A percentile compares a stretch with the other conserved stretches of the same genome.
Evolutionary conservation across 768 basidiomycete genomes (phyloP).

Genomic region (Agrocybe pediades): DNA sequence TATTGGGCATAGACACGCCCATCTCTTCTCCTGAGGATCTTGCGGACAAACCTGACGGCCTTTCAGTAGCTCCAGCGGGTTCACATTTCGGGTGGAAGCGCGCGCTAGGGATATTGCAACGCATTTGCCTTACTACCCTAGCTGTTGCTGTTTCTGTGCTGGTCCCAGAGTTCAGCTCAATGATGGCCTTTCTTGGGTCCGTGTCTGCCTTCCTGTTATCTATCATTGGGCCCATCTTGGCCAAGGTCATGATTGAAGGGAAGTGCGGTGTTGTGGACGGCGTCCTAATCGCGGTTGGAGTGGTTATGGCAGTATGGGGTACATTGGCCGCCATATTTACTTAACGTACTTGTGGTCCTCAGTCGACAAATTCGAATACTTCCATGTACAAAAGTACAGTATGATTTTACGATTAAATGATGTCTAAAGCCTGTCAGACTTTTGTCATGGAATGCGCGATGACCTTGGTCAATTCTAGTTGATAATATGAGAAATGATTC

Average conservation of each 20-base stretch:
- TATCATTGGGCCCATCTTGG: constrained; percentile 74
- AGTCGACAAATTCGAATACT: not conserved
- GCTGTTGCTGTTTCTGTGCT: constrained; percentile 72
- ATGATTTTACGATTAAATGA: not conserved
- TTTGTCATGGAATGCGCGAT: constrained; percentile 68
- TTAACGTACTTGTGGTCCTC: not conserved
- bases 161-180: constrained; percentile 76
- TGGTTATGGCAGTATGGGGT: constrained; percentile 77
- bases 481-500: no score
- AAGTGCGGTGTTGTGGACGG: constrained; percentile 54
- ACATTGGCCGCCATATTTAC: constrained; percentile 61
- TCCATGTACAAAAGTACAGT: not conserved
- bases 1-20: constrained; percentile 64
- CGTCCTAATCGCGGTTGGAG: constrained; percentile 49
- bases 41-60: constrained; percentile 33
- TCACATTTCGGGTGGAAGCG: constrained; percentile 36
- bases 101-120: constrained; percentile 50
- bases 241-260: constrained; percentile 62
- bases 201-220: constrained; percentile 80
- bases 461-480: constrained; percentile 80
- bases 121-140: constrained; percentile 57
- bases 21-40: constrained; percentile 39
- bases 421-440: constrained; percentile 11
- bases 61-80: constrained; percentile 27
- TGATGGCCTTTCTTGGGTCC: constrained; percentile 93